Percentiles rank a stretch among this genome's conserved stretches.
Evolutionary conservation across 2,329 filamentous ascomycete species (phyloP).

Genomic region (Colletotrichum salicis): DNA sequence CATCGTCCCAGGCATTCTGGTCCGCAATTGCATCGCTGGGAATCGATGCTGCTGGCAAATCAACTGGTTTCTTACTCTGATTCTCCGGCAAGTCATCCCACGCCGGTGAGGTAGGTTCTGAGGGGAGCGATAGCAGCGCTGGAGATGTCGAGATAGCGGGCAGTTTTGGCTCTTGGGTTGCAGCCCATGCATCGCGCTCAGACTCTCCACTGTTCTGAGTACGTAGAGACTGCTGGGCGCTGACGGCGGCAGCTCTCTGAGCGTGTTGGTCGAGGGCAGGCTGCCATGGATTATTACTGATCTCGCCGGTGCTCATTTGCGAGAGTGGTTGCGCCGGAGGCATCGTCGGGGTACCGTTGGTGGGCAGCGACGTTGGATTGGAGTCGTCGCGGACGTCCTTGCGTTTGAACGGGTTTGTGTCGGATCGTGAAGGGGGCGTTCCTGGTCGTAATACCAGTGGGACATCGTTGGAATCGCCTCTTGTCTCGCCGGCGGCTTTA

Average conservation of each 20-base stretch:
- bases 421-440: slow-evolving; percentile 38
- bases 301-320: slow-evolving; percentile 54
- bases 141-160: slow-evolving; percentile 36
- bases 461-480: slow-evolving; percentile 36
- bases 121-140: slow-evolving; percentile 46
- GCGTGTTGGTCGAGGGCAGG: slow-evolving; percentile 43
- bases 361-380: slow-evolving; percentile 33
- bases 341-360: slow-evolving; percentile 29
- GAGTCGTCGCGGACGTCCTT: slow-evolving; percentile 50
- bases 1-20: slow-evolving; percentile 62
- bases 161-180: slow-evolving; percentile 30
- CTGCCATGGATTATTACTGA: slow-evolving; percentile 58
- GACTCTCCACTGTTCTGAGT: slow-evolving; percentile 19
- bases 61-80: slow-evolving; percentile 37
- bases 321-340: slow-evolving; percentile 51
- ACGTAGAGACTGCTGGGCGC: slow-evolving; percentile 15
- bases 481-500: slow-evolving; percentile 9
- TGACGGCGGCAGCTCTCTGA: not conserved
- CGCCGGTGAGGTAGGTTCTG: slow-evolving; percentile 48
- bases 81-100: slow-evolving; percentile 50
- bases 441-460: slow-evolving; percentile 47
- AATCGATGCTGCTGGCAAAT: slow-evolving; percentile 38
- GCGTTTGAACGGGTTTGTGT: slow-evolving; percentile 66
- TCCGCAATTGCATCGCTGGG: slow-evolving; percentile 52
- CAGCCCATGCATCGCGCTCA: slow-evolving; percentile 47